Evolutionary conservation across 805 yeast species (phyloP), one percentile per base, ranked within the genome.

Genomic region (Spathaspora sp.): DNA sequence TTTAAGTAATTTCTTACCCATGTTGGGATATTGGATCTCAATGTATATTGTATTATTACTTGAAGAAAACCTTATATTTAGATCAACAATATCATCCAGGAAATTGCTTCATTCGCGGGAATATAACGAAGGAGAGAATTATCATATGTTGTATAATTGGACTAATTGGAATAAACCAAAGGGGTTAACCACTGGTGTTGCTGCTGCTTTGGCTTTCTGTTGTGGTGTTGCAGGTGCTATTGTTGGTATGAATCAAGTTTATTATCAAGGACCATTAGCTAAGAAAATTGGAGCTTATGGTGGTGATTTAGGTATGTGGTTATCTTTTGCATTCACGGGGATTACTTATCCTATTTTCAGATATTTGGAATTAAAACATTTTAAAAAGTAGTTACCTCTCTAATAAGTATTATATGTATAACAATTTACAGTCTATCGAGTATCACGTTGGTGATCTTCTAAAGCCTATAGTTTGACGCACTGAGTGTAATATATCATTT

Each of bases 11-110:
- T 71, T 71, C 57, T 61, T 71, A 51, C 76, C 76, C 6, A 71
- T 71, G 76, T 62, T 71, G 12, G 76, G 73, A 6, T 71, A 71
- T 58, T 71, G 76, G 76, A 62, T 71, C 44, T 63, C 72, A 49
- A 69, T 71, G 64, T 71, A 71, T 58, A 66, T 71, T 48, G 55
- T 60, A 18, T 54, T 71, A 8, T 60, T 71, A 44, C 51, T 71
- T 26, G 73, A 71, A 49, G 76, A 71, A 48, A 71, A 70, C 60
- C 23, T 60, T 28, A 60, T 71, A 6, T 71, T 71, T 58, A 55
- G 70, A 50, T 40, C 56, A 9, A 53, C 65, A 5, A 45, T 55
- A 23, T 49, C 58, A 17, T 60, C 63, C 49, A 52, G 52, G 17
- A 19, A 32, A 29, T 60, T 58, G 49, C 52, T 69, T 42, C 72